Evolutionary conservation across 1,284 basidiomycete species (phyloP), one percentile per base, ranked within the genome.

Genomic region (Irpex sp.): DNA sequence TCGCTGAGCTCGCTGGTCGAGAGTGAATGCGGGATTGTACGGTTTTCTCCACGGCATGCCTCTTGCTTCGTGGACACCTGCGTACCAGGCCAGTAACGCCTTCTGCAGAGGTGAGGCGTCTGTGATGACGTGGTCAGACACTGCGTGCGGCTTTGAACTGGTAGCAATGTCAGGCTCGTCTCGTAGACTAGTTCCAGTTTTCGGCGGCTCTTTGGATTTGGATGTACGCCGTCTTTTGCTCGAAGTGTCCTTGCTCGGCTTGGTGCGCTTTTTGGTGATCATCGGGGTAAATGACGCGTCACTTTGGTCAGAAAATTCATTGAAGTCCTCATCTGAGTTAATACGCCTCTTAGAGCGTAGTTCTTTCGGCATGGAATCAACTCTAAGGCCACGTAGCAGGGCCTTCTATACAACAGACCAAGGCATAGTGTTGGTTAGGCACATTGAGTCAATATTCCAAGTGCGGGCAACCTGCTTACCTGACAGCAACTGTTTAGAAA

Each of bases 31-130:
- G 4, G 80, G 77, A 68, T 89, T 77, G 67, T 84, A 93, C 1
- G 82, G 80, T 71, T 91, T 91, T 59, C 93, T 81, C 93, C 94
- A 96, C 1, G 94, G 93, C 93, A 96, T 96, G 40, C 85, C 84
- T 17, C 93, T 85, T 31, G 76, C 75, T 21, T 82, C 77, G 63
- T 85, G 85, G 17, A 89, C 89, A 13, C 74, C 77, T 44, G 81
- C 78, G 70, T 87, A 96, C 93, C 93, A 96, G 60, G 73, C 66
- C 49, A 91, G 73, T 13, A 92, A 75, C 7, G 82, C 79, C 56
- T 69, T 66, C 19, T 83, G 82, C 31, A 85, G 73, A 26, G 76
- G 68, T 9, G 68, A 71, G n/a, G 80, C 72, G 52, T 74, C 70
- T 1, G 69, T 58, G 19, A 83, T 72, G 37, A 71, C 61, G 64